phyloP scores from a whole-genome alignment of 176 grass and related monocot species.

The Dendrocalamus sinicus region DNA sequence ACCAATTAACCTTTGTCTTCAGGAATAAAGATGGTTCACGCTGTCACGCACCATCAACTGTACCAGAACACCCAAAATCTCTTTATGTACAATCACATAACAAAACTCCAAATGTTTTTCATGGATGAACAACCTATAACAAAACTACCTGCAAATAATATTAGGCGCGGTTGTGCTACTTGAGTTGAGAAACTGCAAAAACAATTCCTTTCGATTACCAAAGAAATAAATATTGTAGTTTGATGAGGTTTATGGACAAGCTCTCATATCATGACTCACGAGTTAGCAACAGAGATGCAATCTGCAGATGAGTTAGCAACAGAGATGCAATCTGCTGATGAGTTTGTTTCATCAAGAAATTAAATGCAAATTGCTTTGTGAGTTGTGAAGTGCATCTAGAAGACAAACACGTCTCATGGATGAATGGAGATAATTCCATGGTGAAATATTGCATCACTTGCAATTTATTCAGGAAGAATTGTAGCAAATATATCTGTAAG shows the following conservation, averaged over 20 bases:
- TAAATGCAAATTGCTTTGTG: neutral
- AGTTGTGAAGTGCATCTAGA: neutral
- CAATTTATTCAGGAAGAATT: neutral
- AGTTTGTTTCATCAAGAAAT: neutral
- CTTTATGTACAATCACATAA: neutral
- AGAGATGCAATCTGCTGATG: neutral
- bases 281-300: neutral
- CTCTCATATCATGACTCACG: neutral
- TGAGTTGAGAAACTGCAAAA: neutral
- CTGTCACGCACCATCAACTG: neutral
- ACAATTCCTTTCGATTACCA: neutral
- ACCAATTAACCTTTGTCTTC: neutral
- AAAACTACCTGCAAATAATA: neutral
- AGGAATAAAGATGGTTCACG: slow-evolving; percentile 1
- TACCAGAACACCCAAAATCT: neutral
- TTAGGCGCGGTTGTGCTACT: neutral
- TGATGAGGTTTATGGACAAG: neutral
- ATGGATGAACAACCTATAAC: neutral
- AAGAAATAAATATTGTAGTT: neutral
- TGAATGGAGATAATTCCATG: neutral
- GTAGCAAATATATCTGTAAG: neutral
- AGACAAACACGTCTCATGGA: neutral
- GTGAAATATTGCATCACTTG: slow-evolving; percentile 4
- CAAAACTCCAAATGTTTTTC: neutral
- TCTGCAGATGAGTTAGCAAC: neutral